phyloP scores from a whole-genome alignment of 805 yeast species.

The Candida wancherniae region DNA sequence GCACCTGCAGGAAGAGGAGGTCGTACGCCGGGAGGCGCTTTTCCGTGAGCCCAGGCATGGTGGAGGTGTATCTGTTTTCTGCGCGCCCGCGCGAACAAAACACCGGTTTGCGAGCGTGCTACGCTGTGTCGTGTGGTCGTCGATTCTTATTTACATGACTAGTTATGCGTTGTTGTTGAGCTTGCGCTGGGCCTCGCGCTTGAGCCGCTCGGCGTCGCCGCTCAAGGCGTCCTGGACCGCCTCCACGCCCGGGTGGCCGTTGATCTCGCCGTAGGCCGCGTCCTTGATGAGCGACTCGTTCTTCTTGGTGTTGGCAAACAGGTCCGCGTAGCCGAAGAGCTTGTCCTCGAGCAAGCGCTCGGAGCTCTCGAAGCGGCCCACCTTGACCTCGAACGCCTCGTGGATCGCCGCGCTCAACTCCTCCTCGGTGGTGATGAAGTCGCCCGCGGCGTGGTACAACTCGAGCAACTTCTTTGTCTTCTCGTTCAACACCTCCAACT shows the following conservation, averaged over 20 bases:
- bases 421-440: conserved; percentile 69
- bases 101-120: background rate
- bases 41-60: conserved; percentile 6
- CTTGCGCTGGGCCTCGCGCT: conserved; percentile 33
- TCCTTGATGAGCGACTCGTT: conserved; percentile 35
- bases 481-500: conserved; percentile 47
- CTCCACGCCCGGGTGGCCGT: conserved; percentile 40
- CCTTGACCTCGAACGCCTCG: conserved; percentile 46
- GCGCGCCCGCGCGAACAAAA: background rate
- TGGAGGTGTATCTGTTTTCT: background rate
- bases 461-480: conserved; percentile 57
- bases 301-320: conserved; percentile 23
- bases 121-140: background rate
- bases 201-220: conserved; percentile 34
- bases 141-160: conserved; percentile 11
- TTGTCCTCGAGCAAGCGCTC: conserved; percentile 33
- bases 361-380: conserved; percentile 31
- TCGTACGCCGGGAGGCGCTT: conserved; percentile 18
- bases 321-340: conserved; percentile 27
- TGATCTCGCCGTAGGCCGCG: conserved; percentile 34
- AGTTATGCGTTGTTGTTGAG: conserved; percentile 24
- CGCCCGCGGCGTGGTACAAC: conserved; percentile 64
- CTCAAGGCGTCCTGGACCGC: conserved; percentile 34
- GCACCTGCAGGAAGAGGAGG: conserved; percentile 26
- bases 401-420: conserved; percentile 56